A percentile compares a stretch with the other conserved stretches of the same genome.
phyloP scores from a whole-genome alignment of 768 basidiomycete genomes.

The Russula dissimulans region DNA sequence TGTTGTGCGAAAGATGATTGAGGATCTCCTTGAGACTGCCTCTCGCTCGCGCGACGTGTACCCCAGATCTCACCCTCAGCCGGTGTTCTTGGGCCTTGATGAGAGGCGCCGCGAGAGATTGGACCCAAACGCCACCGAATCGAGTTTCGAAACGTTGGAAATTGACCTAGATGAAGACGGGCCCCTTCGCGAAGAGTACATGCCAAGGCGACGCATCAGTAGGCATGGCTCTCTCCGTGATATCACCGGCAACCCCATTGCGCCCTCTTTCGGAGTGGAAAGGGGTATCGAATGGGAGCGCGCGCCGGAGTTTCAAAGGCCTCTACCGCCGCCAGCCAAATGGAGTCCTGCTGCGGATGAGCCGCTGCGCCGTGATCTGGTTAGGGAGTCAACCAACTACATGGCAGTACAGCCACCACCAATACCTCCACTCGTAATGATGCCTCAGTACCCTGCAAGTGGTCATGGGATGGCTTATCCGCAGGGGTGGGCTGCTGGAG shows the following conservation, averaged over 20 bases:
- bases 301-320: constrained; percentile 24
- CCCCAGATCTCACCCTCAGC: constrained; percentile 37
- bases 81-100: constrained; percentile 65
- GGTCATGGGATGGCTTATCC: constrained; percentile 21
- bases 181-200: constrained; percentile 70
- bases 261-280: not conserved
- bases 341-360: constrained; percentile 81
- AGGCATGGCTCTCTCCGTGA: constrained; percentile 24
- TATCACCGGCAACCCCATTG: not conserved
- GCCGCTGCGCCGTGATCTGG: constrained; percentile 50
- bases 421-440: constrained; percentile 28
- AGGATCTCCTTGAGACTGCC: constrained; percentile 55
- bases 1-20: constrained; percentile 59
- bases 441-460: constrained; percentile 20
- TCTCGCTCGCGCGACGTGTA: constrained; percentile 17
- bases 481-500: constrained; percentile 7
- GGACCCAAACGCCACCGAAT: constrained; percentile 33
- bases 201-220: constrained; percentile 59
- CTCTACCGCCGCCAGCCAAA: constrained; percentile 63
- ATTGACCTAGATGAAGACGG: constrained; percentile 81
- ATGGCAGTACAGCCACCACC: constrained; percentile 52
- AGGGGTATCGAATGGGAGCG: constrained; percentile 18
- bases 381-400: constrained; percentile 47
- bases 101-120: constrained; percentile 47
- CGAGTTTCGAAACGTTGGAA: constrained; percentile 41